Conservation (phyloP, 306 rosid genomes). For the Myrica gale region DNA sequence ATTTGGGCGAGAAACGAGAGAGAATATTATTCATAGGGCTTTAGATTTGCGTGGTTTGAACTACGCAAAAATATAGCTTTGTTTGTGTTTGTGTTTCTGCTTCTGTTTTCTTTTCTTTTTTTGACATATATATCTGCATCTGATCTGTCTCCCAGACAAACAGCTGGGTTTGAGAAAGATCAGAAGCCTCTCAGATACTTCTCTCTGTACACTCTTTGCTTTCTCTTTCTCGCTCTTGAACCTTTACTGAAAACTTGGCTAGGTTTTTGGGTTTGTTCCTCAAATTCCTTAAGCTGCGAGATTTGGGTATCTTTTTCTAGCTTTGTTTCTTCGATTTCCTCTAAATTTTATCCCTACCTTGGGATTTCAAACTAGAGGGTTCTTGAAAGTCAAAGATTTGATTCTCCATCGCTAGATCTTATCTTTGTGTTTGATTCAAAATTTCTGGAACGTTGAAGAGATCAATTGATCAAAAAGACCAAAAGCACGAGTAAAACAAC, state of each 20-base stretch:
- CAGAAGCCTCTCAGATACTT: slow-evolving; percentile 38
- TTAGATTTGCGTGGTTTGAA: slow-evolving; percentile 60
- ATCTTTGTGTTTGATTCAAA: slow-evolving; percentile 32
- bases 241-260: slow-evolving; percentile 37
- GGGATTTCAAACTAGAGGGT: slow-evolving; percentile 16
- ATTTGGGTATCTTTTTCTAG: slow-evolving; percentile 27
- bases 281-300: slow-evolving; percentile 27
- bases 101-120: neutral
- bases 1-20: slow-evolving; percentile 48
- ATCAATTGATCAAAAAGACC: slow-evolving; percentile 3
- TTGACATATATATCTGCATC: slow-evolving; percentile 5
- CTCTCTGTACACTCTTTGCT: neutral
- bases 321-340: slow-evolving; percentile 8
- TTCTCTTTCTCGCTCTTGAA: slow-evolving; percentile 6
- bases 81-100: no score
- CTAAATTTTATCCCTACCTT: slow-evolving; percentile 19
- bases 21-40: slow-evolving; percentile 31
- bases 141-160: slow-evolving; percentile 50
- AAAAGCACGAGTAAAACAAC: neutral
- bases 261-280: slow-evolving; percentile 41
- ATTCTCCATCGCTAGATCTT: slow-evolving; percentile 18
- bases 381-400: slow-evolving; percentile 26
- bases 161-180: slow-evolving; percentile 47
- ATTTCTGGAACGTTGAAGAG: neutral
- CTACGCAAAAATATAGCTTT: slow-evolving; percentile 27